Base-by-base conservation (phyloP, 345 rosid species). In the Populus nigra region DNA sequence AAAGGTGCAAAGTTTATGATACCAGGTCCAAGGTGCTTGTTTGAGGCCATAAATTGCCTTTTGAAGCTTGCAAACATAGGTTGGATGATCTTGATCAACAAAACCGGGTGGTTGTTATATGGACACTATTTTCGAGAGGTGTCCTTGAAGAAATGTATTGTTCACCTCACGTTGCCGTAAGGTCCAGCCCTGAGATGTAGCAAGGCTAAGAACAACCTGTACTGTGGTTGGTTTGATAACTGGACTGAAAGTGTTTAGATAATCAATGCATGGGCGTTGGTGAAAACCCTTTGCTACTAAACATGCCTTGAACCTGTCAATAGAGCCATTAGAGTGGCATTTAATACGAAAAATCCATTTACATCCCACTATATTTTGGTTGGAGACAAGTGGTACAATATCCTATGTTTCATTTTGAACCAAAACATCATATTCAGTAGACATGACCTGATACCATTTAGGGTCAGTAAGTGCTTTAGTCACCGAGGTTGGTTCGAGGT, bases 401-500 rank as follows among this genome's bases (percentile, higher is more conserved):
- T 6, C 20, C 38, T 12, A 25, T 0, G 23, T 70, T 8, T 29
- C 59, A 6, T 45, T 70, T 17, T 4, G 4, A 4, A 43, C 61
- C 7, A 70, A 43, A 5, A 59, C 27, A 25, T 43, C 2, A 8
- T 5, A 25, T 8, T 66, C 25, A 13, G 0, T 43, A 7, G 16
- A 16, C 39, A 66, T 35, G 11, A 23, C 69, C 2, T 29, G 8
- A 7, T 5, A 0, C 69, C 45, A 39, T 6, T 18, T 1, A 0
- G 9, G 59, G 0, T 18, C 1, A 17, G 2, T 6, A 0, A 53
- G n/a, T 0, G 9, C 59, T 18, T 53, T 22, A 1, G 23, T 17
- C 7, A 17, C 0, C 0, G 1, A 17, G 22, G 8, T 0, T 6
- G 59, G 59, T 53, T 53, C 3, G 0, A 20, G 2, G 17, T 18